phyloP scores from a whole-genome alignment of 169 alveolate species.

The Cystoisospora suis region DNA sequence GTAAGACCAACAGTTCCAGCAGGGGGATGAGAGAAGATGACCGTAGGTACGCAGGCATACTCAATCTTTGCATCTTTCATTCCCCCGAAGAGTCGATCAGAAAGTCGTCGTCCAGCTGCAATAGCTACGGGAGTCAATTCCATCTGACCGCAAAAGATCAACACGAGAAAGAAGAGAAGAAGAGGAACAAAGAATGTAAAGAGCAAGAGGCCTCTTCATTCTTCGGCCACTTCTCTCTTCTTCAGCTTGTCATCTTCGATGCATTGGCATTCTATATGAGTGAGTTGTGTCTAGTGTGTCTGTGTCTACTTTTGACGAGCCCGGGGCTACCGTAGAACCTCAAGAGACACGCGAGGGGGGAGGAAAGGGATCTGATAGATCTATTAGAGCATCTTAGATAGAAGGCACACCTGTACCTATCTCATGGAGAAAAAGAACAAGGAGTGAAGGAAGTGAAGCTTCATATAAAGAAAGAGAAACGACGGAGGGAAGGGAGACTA shows the following conservation, averaged over 20 bases:
- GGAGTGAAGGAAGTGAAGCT: too few relatives aligned
- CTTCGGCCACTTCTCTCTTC: not conserved
- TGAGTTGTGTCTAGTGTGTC: not conserved
- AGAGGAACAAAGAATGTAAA: not conserved
- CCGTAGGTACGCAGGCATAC: conserved; percentile 87
- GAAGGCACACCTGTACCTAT: too few relatives aligned
- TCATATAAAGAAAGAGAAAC: too few relatives aligned
- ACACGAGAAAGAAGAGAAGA: not conserved
- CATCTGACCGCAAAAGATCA: not conserved
- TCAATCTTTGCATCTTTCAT: conserved; percentile 72
- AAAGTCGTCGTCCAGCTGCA: conserved; percentile 92
- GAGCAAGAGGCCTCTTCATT: not conserved
- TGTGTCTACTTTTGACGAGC: not conserved
- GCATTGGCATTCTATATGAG: not conserved
- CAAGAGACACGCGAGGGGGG: not conserved
- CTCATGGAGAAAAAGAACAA: too few relatives aligned
- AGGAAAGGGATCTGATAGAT: not conserved
- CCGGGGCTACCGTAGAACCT: not conserved
- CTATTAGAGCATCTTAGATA: not conserved
- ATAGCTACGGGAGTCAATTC: not conserved
- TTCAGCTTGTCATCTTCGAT: not conserved
- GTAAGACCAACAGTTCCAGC: conserved; percentile 88
- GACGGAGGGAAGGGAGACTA: too few relatives aligned
- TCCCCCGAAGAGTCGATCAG: conserved; percentile 86
- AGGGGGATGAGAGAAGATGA: conserved; percentile 90